Percentiles rank a stretch among this genome's conserved stretches.
Evolutionary conservation across 2,329 filamentous ascomycete species (phyloP).

Genomic region (Chrysoporthe austroafricana): DNA sequence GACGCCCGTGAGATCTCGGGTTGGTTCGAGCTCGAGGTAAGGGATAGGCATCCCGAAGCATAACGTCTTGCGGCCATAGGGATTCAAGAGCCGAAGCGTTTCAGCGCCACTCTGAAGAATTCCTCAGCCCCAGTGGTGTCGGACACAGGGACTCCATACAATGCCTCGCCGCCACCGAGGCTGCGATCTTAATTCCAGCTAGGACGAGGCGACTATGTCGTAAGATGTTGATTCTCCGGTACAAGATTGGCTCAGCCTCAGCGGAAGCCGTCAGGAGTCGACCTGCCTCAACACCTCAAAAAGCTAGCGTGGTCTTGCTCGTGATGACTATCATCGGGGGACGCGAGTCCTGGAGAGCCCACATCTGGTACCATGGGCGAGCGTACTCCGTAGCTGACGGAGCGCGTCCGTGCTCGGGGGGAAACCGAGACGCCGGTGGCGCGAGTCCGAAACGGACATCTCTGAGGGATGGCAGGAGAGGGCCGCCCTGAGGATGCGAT

Average conservation of each 20-base stretch:
- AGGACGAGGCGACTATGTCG: neutral
- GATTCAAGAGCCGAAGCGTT: neutral
- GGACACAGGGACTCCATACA: neutral
- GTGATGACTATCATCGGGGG: neutral
- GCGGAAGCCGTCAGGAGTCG: neutral
- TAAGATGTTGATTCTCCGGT: neutral
- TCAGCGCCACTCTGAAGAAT: neutral
- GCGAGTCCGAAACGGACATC: neutral
- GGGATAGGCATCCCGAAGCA: neutral
- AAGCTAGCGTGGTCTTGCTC: neutral
- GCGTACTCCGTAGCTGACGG: neutral
- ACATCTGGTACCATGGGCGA: neutral
- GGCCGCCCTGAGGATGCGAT: constrained; percentile 2
- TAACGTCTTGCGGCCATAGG: neutral
- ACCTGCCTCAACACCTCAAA: neutral
- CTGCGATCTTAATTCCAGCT: neutral
- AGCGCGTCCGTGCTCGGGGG: neutral
- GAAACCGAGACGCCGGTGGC: neutral
- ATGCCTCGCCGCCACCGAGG: neutral
- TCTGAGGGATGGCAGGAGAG: neutral
- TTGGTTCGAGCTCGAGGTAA: neutral
- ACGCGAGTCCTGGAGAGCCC: neutral
- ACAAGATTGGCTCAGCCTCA: neutral
- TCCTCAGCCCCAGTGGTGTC: neutral
- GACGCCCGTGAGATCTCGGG: neutral